Conservation (phyloP, 2,329 filamentous ascomycete genomes). For the Venturia pyrina region DNA sequence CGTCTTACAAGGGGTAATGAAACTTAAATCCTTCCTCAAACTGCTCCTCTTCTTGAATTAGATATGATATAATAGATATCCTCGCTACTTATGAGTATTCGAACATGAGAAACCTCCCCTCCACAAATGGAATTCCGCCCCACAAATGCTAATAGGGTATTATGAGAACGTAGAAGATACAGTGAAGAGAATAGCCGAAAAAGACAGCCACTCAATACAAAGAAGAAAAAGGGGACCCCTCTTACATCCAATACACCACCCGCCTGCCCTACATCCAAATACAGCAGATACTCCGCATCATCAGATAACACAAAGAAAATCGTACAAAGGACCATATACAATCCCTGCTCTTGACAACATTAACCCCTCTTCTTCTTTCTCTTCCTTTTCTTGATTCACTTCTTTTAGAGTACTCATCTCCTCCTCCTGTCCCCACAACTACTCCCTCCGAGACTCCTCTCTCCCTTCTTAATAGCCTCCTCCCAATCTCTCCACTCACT, state of each 20-base stretch:
- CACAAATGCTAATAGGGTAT: neutral
- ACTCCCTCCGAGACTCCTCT: constrained; percentile 14
- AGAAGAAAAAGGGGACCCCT: neutral
- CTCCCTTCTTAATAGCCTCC: constrained; percentile 19
- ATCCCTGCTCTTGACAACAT: neutral
- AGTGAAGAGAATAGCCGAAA: too few species aligned
- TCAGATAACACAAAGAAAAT: neutral
- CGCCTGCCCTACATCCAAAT: neutral
- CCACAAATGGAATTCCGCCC: neutral
- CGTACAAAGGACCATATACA: neutral
- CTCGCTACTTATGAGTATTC: neutral
- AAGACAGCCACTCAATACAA: neutral
- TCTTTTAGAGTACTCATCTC: neutral
- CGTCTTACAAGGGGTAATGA: too few species aligned
- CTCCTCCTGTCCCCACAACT: neutral
- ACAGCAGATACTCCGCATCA: neutral
- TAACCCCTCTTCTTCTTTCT: neutral
- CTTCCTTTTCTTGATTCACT: neutral
- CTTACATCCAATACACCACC: neutral
- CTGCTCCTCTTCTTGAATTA: neutral
- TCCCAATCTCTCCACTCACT: constrained; percentile 61
- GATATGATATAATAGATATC: neutral
- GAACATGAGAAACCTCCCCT: neutral
- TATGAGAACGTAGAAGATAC: neutral
- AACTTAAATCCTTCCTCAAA: too few species aligned